Evolutionary conservation across 352 stramenopile species (phyloP), one percentile per base, ranked within the genome.

Genomic region (Globisporangium yorkense): DNA sequence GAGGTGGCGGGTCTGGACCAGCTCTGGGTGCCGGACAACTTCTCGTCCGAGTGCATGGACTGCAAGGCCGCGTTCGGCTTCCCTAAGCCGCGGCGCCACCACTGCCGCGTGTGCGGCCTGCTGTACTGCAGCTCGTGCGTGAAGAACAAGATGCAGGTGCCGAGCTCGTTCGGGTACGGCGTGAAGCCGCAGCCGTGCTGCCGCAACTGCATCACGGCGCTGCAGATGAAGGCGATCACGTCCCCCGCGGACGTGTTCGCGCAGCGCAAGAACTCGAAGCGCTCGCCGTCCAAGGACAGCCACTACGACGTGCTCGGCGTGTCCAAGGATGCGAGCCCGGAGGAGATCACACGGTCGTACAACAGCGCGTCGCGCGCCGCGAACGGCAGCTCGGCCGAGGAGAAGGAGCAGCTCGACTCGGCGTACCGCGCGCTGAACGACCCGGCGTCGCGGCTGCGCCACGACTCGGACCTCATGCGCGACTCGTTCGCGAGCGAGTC

Each of bases 11-110:
- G 79, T 5, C 75, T 94, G 3, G 80, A 94, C 54, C 84, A 92
- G 68, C 76, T 94, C 48, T 94, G 84, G 84, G 82, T 94, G 33
- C 84, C 84, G 0, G 80, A 94, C 72, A 90, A 92, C 71, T 94
- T 94, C 47, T 92, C 82, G 24, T 78, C 29, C 62, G 82, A 94
- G 54, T 94, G 84, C 61, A 94, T 94, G 84, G 83, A 94, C 71
- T 94, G 84, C 65, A 88, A 89, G 51, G 63, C 79, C n/a, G 59
- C 72, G 18, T 94, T 94, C 60, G 83, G 79, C 40, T 92, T 92
- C 57, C 77, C 79, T 43, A 90, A 92, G 66, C 79, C 81, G 15
- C 80, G 80, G 57, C 84, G 84, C 13, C 84, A 94, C 69, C 84
- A 94, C 64, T 94, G 84, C 63, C 84, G 84, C 49, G 84, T 94